These are phyloP conservation scores for Vinca minor DNA, from an alignment of 257 asterid genomes.

Conservation along the genomic window DNA sequence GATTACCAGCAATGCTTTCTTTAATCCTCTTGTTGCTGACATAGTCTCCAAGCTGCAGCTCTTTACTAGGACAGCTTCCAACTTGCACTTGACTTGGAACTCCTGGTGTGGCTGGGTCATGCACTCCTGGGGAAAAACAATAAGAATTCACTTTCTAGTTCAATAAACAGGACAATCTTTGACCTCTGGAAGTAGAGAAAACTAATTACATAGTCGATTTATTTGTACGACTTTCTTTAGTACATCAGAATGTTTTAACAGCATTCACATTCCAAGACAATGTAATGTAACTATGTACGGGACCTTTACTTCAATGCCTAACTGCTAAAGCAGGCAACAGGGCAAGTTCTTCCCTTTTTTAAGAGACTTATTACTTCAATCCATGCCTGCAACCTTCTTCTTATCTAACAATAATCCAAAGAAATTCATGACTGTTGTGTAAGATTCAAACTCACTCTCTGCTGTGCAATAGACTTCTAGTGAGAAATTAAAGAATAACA, in stretches of 20 bases:
- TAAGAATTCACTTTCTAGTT: not conserved
- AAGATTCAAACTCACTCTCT: too few species aligned
- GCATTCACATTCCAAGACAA: not conserved
- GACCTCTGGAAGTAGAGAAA: not conserved
- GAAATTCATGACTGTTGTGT: not conserved
- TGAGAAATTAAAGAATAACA: too few species aligned
- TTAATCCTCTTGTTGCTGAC: conserved; percentile 20
- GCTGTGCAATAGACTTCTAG: too few species aligned
- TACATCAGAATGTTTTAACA: not conserved
- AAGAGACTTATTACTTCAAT: too few species aligned
- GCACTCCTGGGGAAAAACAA: conserved; percentile 36
- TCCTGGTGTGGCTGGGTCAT: conserved; percentile 20
- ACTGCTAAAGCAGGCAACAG: too few species aligned
- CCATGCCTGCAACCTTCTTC: too few species aligned
- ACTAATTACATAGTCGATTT: not conserved
- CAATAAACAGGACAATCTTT: not conserved
- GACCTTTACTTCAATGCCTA: not conserved
- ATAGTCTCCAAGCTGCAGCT: conserved; percentile 18
- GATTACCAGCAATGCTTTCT: conserved; percentile 29
- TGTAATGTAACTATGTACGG: not conserved
- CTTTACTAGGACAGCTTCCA: conserved; percentile 18
- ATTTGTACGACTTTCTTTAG: not conserved
- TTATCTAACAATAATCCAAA: not conserved
- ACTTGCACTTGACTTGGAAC: conserved; percentile 15
- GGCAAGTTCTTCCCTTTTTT: too few species aligned